Evolutionary conservation across 306 rosid species (phyloP).

Genomic region (Lathyrus oleraceus): DNA sequence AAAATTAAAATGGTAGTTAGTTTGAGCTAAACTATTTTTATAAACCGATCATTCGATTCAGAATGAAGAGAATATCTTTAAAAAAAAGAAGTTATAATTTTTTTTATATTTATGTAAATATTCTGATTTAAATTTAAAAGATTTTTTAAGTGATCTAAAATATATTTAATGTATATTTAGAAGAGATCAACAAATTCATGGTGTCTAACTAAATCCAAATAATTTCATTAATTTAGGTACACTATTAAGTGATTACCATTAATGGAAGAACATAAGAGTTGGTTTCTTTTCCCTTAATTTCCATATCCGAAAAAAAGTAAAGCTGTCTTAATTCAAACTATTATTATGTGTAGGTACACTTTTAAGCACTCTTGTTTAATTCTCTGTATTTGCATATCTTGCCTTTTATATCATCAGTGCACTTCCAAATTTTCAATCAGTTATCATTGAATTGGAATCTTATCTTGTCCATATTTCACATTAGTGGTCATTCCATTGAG

Average conservation of each 20-base stretch:
- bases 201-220: too few relatives aligned
- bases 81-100: too few relatives aligned
- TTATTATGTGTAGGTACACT: not conserved
- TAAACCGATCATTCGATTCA: too few relatives aligned
- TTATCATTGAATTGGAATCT: not conserved
- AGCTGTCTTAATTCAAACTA: constrained; percentile 20
- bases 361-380: not conserved
- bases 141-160: too few relatives aligned
- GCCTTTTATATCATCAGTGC: not conserved
- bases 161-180: too few relatives aligned
- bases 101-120: too few relatives aligned
- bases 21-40: too few relatives aligned
- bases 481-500: not conserved
- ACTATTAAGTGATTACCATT: not conserved
- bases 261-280: constrained; percentile 3
- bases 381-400: not conserved
- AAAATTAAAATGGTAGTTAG: too few relatives aligned
- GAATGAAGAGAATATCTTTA: too few relatives aligned
- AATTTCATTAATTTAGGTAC: too few relatives aligned
- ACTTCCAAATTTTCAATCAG: constrained; percentile 4
- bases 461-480: constrained; percentile 12
- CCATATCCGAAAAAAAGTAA: not conserved
- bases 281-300: not conserved
- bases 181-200: too few relatives aligned
- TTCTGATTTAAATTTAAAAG: too few relatives aligned